phyloP scores from a whole-genome alignment of 2,329 filamentous ascomycete genomes.

The Penicillium sp. region DNA sequence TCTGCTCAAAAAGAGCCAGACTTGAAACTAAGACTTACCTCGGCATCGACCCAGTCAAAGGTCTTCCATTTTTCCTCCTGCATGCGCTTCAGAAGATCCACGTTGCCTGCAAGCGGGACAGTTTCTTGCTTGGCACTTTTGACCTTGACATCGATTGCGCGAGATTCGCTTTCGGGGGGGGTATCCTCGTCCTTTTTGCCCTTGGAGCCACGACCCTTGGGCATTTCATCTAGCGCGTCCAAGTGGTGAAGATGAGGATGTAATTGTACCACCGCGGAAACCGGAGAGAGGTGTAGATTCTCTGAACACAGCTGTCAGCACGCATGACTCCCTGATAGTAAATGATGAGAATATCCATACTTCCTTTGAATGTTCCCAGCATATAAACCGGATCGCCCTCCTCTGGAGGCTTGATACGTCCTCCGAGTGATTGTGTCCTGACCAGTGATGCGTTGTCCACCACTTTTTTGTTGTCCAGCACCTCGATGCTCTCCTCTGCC shows the following conservation, averaged over 20 bases:
- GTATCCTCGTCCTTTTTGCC: constrained; percentile 48
- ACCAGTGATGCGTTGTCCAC: constrained; percentile 55
- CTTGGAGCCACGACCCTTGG: constrained; percentile 34
- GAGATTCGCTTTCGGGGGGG: constrained; percentile 54
- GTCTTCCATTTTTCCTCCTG: constrained; percentile 79
- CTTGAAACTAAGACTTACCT: constrained; percentile 23
- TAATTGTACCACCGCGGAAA: constrained; percentile 80
- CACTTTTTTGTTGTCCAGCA: constrained; percentile 31
- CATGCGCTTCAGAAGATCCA: constrained; percentile 70
- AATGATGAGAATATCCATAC: constrained; percentile 49
- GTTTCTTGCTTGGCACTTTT: constrained; percentile 71
- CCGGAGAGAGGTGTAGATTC: constrained; percentile 80
- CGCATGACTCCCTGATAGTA: constrained; percentile 1
- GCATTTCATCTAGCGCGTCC: constrained; percentile 73
- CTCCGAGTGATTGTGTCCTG: constrained; percentile 78
- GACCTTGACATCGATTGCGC: constrained; percentile 81
- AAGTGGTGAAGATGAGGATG: constrained; percentile 90
- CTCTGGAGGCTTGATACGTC: constrained; percentile 67
- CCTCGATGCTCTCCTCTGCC: constrained; percentile 28
- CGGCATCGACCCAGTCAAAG: constrained; percentile 62
- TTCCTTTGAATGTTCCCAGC: constrained; percentile 82
- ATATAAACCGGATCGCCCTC: constrained; percentile 76
- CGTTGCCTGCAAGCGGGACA: constrained; percentile 65
- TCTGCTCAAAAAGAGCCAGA: constrained; percentile 2
- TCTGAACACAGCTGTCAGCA: constrained; percentile 49